A percentile compares a stretch with the other conserved stretches of the same genome.
Conservation (phyloP, 2,329 filamentous ascomycete genomes). For the Hymenoscyphus fraxineus region DNA sequence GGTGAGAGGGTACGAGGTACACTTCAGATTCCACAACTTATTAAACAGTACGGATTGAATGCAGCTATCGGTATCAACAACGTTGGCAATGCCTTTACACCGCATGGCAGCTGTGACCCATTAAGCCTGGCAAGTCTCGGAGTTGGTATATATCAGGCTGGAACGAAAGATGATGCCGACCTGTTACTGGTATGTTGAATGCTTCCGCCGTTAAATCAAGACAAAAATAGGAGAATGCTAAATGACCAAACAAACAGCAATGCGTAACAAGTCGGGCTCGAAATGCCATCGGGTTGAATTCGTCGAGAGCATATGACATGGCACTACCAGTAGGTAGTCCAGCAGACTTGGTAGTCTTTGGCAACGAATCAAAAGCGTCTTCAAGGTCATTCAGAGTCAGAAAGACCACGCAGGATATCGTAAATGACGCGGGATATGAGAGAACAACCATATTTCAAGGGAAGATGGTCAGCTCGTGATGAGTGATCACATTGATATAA, state of each 20-base stretch:
- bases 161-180: slow-evolving; percentile 55
- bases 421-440: slow-evolving; percentile 30
- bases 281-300: slow-evolving; percentile 28
- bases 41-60: slow-evolving; percentile 53
- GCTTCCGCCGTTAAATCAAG: background rate
- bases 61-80: slow-evolving; percentile 66
- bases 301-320: slow-evolving; percentile 15
- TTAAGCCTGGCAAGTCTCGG: slow-evolving; percentile 58
- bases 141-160: slow-evolving; percentile 65
- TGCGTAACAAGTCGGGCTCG: slow-evolving; percentile 33
- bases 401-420: slow-evolving; percentile 29
- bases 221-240: slow-evolving; percentile 10
- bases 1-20: slow-evolving; percentile 52
- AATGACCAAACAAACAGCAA: slow-evolving; percentile 25
- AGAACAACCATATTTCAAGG: slow-evolving; percentile 29
- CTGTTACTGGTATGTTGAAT: slow-evolving; percentile 50
- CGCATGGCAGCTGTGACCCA: slow-evolving; percentile 64
- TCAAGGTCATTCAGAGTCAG: slow-evolving; percentile 24
- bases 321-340: slow-evolving; percentile 25
- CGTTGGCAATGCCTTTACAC: slow-evolving; percentile 71
- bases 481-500: slow-evolving; percentile 1
- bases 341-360: slow-evolving; percentile 33
- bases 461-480: slow-evolving; percentile 20
- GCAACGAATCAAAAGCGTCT: slow-evolving; percentile 14
- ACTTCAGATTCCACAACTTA: slow-evolving; percentile 57